phyloP scores from a whole-genome alignment of 805 yeast genomes.

The Ogataea minuta region DNA sequence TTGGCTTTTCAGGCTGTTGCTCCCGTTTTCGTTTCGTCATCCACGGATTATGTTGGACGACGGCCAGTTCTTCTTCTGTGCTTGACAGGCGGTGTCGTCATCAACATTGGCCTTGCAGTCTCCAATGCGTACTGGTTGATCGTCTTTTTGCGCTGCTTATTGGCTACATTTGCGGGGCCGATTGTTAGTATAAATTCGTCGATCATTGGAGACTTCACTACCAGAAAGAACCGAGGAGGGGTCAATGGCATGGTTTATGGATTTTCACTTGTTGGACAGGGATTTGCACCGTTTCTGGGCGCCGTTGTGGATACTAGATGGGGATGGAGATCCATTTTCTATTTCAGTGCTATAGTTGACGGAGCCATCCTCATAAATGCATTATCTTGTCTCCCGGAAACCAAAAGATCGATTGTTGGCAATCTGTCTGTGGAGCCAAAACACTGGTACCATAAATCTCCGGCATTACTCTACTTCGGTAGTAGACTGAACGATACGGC shows the following conservation, averaged over 20 bases:
- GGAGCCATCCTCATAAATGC: constrained; percentile 40
- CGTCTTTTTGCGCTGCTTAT: constrained; percentile 65
- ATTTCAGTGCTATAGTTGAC: constrained; percentile 69
- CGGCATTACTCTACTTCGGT: constrained; percentile 37
- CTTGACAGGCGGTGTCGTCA: constrained; percentile 51
- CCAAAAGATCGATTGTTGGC: constrained; percentile 68
- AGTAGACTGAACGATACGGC: constrained; percentile 34
- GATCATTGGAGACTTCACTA: constrained; percentile 69
- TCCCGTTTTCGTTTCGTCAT: constrained; percentile 65
- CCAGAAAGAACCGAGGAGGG: constrained; percentile 65
- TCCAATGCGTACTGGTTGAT: constrained; percentile 57
- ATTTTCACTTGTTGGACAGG: constrained; percentile 66
- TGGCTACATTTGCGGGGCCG: constrained; percentile 76
- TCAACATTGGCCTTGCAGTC: constrained; percentile 66
- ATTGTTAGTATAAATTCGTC: constrained; percentile 70
- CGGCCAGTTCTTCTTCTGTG: constrained; percentile 63
- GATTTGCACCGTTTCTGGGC: constrained; percentile 74
- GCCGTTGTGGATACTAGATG: constrained; percentile 49
- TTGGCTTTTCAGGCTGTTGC: constrained; percentile 72
- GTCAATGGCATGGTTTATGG: constrained; percentile 67
- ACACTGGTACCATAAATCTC: constrained; percentile 41
- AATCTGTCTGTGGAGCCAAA: constrained; percentile 65
- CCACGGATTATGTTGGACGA: constrained; percentile 73
- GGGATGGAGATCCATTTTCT: constrained; percentile 74
- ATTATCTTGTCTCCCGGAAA: constrained; percentile 64